A percentile compares a stretch with the other conserved stretches of the same genome.
Conservation (phyloP, 345 rosid genomes). For the Populus davidiana region DNA sequence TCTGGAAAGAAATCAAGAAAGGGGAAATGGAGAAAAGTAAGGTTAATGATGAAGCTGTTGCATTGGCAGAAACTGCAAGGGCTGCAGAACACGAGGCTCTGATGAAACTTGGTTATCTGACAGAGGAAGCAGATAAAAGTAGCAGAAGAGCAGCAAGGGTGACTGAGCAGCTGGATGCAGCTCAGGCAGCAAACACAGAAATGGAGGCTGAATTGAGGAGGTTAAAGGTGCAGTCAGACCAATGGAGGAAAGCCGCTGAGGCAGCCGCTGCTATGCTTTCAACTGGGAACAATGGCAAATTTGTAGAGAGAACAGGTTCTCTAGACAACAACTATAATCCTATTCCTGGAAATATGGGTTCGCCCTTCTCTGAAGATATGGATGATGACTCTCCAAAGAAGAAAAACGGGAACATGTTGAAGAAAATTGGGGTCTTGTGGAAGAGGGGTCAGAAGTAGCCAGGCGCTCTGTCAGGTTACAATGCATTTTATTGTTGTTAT, state of each 20-base stretch:
- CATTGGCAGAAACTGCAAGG: slow-evolving; percentile 39
- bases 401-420: slow-evolving; percentile 84
- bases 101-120: slow-evolving; percentile 57
- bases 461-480: background rate
- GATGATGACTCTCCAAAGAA: slow-evolving; percentile 83
- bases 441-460: slow-evolving; percentile 74
- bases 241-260: slow-evolving; percentile 99
- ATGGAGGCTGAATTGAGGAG: slow-evolving; percentile 82
- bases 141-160: slow-evolving; percentile 54
- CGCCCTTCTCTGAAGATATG: slow-evolving; percentile 61
- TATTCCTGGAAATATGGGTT: slow-evolving; percentile 37
- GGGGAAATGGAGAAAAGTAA: slow-evolving; percentile 41
- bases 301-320: slow-evolving; percentile 55
- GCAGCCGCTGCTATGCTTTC: slow-evolving; percentile 85
- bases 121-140: slow-evolving; percentile 60
- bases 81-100: slow-evolving; percentile 56
- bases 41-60: slow-evolving; percentile 31
- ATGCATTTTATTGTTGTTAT: background rate
- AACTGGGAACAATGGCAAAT: slow-evolving; percentile 62
- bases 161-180: slow-evolving; percentile 54
- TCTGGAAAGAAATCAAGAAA: slow-evolving; percentile 45
- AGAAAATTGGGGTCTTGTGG: slow-evolving; percentile 84
- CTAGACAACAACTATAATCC: slow-evolving; percentile 52
- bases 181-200: slow-evolving; percentile 66
- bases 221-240: slow-evolving; percentile 89